Evolutionary conservation across 2,329 filamentous ascomycete genomes (phyloP), one percentile per base, ranked within the genome.

Genomic region (Aspergillus arachidicola): DNA sequence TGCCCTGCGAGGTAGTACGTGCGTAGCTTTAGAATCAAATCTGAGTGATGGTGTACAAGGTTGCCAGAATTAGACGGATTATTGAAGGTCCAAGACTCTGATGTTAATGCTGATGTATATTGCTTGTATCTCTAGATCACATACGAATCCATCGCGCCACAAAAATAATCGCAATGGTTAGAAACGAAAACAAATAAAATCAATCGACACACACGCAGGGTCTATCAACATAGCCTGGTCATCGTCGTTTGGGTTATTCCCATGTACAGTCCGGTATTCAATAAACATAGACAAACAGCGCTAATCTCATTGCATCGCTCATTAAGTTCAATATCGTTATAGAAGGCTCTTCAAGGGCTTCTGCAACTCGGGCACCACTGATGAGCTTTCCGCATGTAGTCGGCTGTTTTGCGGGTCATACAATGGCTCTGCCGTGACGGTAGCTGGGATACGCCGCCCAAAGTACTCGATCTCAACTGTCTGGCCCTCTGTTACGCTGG

Each of bases 391-490:
- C 43, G 65, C 73, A 32, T 70, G 70, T 56, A 82, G 63, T 21
- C 76, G 76, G 23, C 68, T 78, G 68, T 75, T 76, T 45, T 78
- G 71, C 1, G 80, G 78, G 65, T 84, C 81, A 62, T 82, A 81
- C 50, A 86, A 59, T 10, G 85, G 82, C 54, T 87, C 85, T 1
- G 76, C 65, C 0, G 78, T 75, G 1, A 89, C 83, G 3, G 85
- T 88, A 0, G 87, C 87, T 57, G 69, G 67, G 58, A 88, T 82
- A 12, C 79, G 78, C 62, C 75, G 76, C 5, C 86, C 85, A 73
- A 89, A 89, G 69, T 89, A 89, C 68, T 88, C 86, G 61, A 89
- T 80, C 69, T 88, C 85, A 0, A 89, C 85, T 0, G 68, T 61
- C 3, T 82, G 78, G 0, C 86, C 86, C 50, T 85, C 81, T 0